A percentile compares a stretch with the other conserved stretches of the same genome.
Evolutionary conservation across 164 flowering plant genomes (phyloP).

Genomic region (Tetrastigma voinierianum): DNA sequence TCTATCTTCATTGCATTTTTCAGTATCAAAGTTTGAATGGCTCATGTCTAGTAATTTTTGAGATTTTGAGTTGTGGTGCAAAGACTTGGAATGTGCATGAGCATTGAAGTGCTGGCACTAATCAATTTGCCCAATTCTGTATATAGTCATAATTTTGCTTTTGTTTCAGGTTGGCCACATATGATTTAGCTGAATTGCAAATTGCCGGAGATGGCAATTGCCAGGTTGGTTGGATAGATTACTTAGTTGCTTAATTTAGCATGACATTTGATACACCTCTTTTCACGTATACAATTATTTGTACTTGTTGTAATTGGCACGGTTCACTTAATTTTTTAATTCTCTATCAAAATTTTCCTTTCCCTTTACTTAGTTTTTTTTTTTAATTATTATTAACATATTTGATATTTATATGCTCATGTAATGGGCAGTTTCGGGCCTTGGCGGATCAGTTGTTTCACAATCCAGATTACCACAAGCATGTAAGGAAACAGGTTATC

Average conservation of each 20-base stretch:
- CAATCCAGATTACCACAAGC: slow-evolving; percentile 79
- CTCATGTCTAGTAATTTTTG: not conserved
- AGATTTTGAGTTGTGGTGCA: not conserved
- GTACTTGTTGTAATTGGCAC: not conserved
- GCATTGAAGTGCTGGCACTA: not conserved
- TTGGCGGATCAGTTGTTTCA: slow-evolving; percentile 89
- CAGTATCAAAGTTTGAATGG: too few species aligned
- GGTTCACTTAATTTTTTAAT: not conserved
- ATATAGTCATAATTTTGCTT: slow-evolving; percentile 14
- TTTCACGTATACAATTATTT: not conserved
- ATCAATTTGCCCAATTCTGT: not conserved
- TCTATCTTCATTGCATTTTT: too few species aligned
- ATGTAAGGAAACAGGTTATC: slow-evolving; percentile 70
- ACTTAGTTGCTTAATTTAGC: not conserved
- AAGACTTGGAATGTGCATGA: not conserved
- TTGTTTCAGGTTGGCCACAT: slow-evolving; percentile 62
- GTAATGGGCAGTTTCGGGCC: slow-evolving; percentile 77
- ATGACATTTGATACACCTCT: not conserved
- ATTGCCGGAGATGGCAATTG: slow-evolving; percentile 97
- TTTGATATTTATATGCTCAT: slow-evolving; percentile 4
- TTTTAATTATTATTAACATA: not conserved
- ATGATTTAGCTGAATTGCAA: slow-evolving; percentile 80
- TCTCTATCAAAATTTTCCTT: not conserved
- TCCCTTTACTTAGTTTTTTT: not conserved
- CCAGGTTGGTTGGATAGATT: slow-evolving; percentile 47